Evolutionary conservation across 2,329 filamentous ascomycete species (phyloP), one percentile per base, ranked within the genome.

Genomic region (Monilinia aucupariae): DNA sequence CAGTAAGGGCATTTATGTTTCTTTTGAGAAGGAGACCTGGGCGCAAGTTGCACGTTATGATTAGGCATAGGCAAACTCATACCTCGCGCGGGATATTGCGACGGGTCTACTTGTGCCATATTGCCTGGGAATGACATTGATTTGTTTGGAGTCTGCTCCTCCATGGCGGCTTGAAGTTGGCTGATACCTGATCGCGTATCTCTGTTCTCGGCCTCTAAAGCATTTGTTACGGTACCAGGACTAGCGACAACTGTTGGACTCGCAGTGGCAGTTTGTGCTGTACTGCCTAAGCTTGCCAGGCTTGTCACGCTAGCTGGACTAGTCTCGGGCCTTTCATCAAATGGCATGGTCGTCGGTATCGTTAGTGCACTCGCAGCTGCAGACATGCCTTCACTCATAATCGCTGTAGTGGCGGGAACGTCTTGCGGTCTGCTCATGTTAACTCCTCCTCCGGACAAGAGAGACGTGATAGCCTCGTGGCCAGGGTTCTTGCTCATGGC

Each of bases 1-100:
- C 94, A 99, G 75, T 96, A 96, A 0, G 91, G 93, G 73, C 94
- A 99, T 75, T 94, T 96, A 78, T 99, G 93, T 72, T 94, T 93
- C 78, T 96, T 97, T 59, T 84, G 82, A 32, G 87, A 87, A 0
- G 89, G 87, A 7, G 91, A 91, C 70, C 85, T 84, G 54, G 86
- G 85, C 61, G 79, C 69, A 71, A 80, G 63, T 67, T 79, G 74
- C 71, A 80, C 68, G 70, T 74, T 76, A 74, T 64, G 76, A 37
- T 77, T 76, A 25, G 80, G 76, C 76, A 85, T 80, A 9, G 84
- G 83, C 67, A 85, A 80, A 69, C 80, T 86, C 78, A 85, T 81
- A 34, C 80, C 81, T 51, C 84, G 72, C 50, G 72, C 63, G 39
- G 74, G 80, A 37, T 74, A 60, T 48, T 68, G 64, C 25, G 69